A percentile compares a stretch with the other conserved stretches of the same genome.
Evolutionary conservation across 306 rosid genomes (phyloP).

Genomic region (Sesbania bispinosa): DNA sequence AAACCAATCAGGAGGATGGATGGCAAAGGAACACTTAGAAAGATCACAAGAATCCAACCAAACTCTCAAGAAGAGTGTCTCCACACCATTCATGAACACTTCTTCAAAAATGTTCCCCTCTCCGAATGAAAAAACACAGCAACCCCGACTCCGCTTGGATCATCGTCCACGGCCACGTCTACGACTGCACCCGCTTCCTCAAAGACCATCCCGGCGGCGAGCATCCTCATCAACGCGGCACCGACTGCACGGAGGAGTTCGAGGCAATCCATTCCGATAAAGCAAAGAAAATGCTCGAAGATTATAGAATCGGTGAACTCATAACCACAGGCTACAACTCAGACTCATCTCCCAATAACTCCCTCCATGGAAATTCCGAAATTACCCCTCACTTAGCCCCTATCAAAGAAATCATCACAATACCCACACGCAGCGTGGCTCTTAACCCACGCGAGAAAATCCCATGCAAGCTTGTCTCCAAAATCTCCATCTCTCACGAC

Average conservation of each 20-base stretch:
- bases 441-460: slow-evolving; percentile 60
- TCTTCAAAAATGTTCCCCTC: slow-evolving; percentile 44
- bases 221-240: slow-evolving; percentile 89
- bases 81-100: slow-evolving; percentile 82
- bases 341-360: slow-evolving; percentile 56
- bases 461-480: slow-evolving; percentile 57
- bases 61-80: slow-evolving; percentile 60
- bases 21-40: slow-evolving; percentile 67
- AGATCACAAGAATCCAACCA: slow-evolving; percentile 37
- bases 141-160: slow-evolving; percentile 66
- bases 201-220: slow-evolving; percentile 88
- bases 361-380: slow-evolving; percentile 54
- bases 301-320: slow-evolving; percentile 65
- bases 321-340: slow-evolving; percentile 52
- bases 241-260: slow-evolving; percentile 90
- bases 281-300: slow-evolving; percentile 75
- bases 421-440: slow-evolving; percentile 27
- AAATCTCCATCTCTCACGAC: slow-evolving; percentile 59
- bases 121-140: slow-evolving; percentile 58
- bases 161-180: slow-evolving; percentile 74
- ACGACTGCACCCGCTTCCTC: slow-evolving; percentile 77
- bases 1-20: slow-evolving; percentile 89
- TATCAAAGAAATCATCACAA: slow-evolving; percentile 40
- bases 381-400: slow-evolving; percentile 41
- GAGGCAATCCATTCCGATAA: slow-evolving; percentile 91